phyloP scores from a whole-genome alignment of 352 stramenopile species.

The Phytophthora tentaculata region DNA sequence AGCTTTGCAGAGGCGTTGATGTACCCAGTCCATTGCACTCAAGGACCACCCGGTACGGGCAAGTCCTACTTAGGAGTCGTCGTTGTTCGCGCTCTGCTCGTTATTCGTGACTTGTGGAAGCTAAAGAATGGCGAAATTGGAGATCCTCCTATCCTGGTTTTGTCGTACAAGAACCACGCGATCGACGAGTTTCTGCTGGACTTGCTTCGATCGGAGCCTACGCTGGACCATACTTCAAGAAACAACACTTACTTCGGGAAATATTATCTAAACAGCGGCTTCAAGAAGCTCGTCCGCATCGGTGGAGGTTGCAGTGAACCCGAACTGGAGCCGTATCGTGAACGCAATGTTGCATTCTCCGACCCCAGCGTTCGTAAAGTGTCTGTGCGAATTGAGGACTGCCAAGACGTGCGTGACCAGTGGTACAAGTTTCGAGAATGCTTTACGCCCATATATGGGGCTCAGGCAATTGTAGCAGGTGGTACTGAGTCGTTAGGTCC shows the following conservation, averaged over 20 bases:
- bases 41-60: slow-evolving; percentile 87
- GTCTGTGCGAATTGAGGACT: slow-evolving; percentile 38
- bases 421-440: slow-evolving; percentile 45
- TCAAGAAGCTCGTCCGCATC: slow-evolving; percentile 65
- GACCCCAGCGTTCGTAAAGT: slow-evolving; percentile 37
- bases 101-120: slow-evolving; percentile 81
- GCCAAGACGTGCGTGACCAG: slow-evolving; percentile 38
- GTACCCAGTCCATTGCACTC: slow-evolving; percentile 86
- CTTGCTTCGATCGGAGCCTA: slow-evolving; percentile 61
- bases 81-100: slow-evolving; percentile 77
- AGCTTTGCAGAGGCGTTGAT: slow-evolving; percentile 77
- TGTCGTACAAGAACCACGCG: slow-evolving; percentile 91
- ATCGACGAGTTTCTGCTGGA: slow-evolving; percentile 89
- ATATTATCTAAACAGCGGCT: slow-evolving; percentile 37
- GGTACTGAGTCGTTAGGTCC: slow-evolving; percentile 2
- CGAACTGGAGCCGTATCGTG: slow-evolving; percentile 51
- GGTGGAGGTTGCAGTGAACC: slow-evolving; percentile 72
- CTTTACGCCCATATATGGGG: slow-evolving; percentile 39
- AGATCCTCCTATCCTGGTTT: slow-evolving; percentile 77
- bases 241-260: slow-evolving; percentile 13
- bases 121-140: slow-evolving; percentile 64
- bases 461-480: slow-evolving; percentile 22
- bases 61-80: slow-evolving; percentile 92
- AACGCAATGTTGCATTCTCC: slow-evolving; percentile 39
- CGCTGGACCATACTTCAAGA: slow-evolving; percentile 31